A percentile compares a stretch with the other conserved stretches of the same genome.
Evolutionary conservation across 169 alveolate genomes (phyloP).

Genomic region (Plasmodium vinckei): DNA sequence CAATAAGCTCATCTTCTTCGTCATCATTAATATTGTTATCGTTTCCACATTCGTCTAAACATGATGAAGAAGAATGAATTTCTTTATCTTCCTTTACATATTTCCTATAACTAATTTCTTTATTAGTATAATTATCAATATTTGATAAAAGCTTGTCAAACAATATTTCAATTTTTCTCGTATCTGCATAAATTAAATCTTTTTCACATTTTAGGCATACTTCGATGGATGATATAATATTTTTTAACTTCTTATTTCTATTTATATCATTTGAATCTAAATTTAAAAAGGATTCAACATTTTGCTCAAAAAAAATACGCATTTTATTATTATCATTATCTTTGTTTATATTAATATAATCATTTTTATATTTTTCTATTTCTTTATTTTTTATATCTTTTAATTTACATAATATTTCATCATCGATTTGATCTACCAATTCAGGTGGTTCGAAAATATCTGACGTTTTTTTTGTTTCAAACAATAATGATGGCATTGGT

Average conservation of each 20-base stretch:
- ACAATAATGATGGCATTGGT: too few relatives aligned
- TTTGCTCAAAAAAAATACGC: constrained; percentile 6
- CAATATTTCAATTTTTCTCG: constrained; percentile 7
- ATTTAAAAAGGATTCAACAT: constrained; percentile 29
- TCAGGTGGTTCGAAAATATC: too few relatives aligned
- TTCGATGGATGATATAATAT: constrained; percentile 28
- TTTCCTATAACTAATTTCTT: constrained; percentile 49
- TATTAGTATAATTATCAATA: constrained; percentile 16
- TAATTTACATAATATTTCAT: too few relatives aligned
- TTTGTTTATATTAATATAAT: neutral
- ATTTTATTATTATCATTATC: neutral
- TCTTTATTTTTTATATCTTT: neutral
- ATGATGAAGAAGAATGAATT: constrained; percentile 1
- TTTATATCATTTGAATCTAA: constrained; percentile 28
- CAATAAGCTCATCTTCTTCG: neutral
- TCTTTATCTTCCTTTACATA: neutral
- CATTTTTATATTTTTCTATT: neutral
- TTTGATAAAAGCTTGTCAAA: constrained; percentile 37
- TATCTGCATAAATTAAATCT: constrained; percentile 19
- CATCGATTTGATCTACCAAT: too few relatives aligned
- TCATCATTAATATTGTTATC: constrained; percentile 5
- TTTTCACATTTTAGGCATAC: constrained; percentile 44
- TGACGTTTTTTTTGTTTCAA: too few relatives aligned
- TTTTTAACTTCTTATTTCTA: constrained; percentile 50
- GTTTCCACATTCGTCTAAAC: neutral